Evolutionary conservation across 1,139 yeast species (phyloP).

Genomic region (Candida pseudoviswanathii): DNA sequence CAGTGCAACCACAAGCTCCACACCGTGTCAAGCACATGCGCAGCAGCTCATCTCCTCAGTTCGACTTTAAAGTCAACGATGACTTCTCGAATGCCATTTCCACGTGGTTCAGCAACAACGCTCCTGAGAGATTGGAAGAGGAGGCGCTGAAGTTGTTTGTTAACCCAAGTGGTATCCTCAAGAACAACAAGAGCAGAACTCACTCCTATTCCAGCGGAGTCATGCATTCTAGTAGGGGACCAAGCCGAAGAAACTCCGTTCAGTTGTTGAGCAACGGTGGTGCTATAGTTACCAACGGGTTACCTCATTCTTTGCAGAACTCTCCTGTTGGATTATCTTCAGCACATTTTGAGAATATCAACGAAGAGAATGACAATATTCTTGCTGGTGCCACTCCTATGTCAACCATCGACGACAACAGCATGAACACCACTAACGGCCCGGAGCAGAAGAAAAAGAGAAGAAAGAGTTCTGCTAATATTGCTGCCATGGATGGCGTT

Average conservation of each 20-base stretch:
- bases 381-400: neutral
- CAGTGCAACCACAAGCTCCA: conserved; percentile 6
- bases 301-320: conserved; percentile 9
- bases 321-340: conserved; percentile 12
- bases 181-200: conserved; percentile 9
- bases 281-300: conserved; percentile 6
- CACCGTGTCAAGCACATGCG: conserved; percentile 12
- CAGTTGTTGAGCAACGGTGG: conserved; percentile 10
- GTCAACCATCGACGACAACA: neutral
- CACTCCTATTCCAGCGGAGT: conserved; percentile 13
- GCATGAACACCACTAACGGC: neutral
- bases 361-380: conserved; percentile 7
- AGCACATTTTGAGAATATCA: conserved; percentile 12
- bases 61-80: conserved; percentile 12
- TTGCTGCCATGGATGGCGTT: neutral
- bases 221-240: conserved; percentile 10
- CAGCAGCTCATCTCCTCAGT: conserved; percentile 16
- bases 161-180: conserved; percentile 9
- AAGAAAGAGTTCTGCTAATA: conserved; percentile 14
- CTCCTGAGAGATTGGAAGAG: conserved; percentile 5
- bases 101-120: conserved; percentile 7
- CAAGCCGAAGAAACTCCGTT: conserved; percentile 14
- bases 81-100: conserved; percentile 13
- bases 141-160: conserved; percentile 6
- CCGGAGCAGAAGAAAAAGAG: conserved; percentile 13